A percentile compares a stretch with the other conserved stretches of the same genome.
phyloP scores from a whole-genome alignment of 805 yeast species.

The Myxozyma nipponensis region DNA sequence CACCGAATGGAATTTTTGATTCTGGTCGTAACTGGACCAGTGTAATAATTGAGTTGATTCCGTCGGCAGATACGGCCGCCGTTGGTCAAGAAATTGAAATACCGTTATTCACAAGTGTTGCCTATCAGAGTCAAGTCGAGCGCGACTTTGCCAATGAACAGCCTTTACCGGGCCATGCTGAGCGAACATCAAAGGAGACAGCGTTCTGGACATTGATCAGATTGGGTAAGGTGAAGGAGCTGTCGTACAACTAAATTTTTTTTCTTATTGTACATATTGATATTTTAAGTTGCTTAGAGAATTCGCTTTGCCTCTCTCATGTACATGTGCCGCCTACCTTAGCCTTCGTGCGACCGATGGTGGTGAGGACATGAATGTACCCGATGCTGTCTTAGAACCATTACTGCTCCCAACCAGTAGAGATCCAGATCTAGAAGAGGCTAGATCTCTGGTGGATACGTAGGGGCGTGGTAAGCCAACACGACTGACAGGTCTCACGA shows the following conservation, averaged over 20 bases:
- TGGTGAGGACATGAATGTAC: too few relatives aligned
- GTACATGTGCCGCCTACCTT: too few relatives aligned
- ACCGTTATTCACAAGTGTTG: slow-evolving; percentile 24
- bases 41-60: slow-evolving; percentile 22
- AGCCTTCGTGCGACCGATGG: too few relatives aligned
- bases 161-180: background rate
- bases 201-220: slow-evolving; percentile 7
- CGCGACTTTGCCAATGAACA: background rate
- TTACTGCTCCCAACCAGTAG: too few relatives aligned
- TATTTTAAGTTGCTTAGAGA: too few relatives aligned
- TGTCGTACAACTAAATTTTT: background rate
- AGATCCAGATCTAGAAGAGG: too few relatives aligned
- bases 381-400: too few relatives aligned
- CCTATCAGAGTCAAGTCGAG: slow-evolving; percentile 15
- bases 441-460: background rate
- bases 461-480: background rate
- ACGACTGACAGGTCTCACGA: background rate
- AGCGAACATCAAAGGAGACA: background rate
- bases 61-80: background rate
- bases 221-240: slow-evolving; percentile 1
- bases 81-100: slow-evolving; percentile 10
- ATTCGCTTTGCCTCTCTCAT: too few relatives aligned
- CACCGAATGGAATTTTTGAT: slow-evolving; percentile 16
- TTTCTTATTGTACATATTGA: background rate
- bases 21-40: slow-evolving; percentile 24